A percentile compares a stretch with the other conserved stretches of the same genome.
Conservation (phyloP, 73 alveolate species). For the Symbiodinium pilosum region DNA sequence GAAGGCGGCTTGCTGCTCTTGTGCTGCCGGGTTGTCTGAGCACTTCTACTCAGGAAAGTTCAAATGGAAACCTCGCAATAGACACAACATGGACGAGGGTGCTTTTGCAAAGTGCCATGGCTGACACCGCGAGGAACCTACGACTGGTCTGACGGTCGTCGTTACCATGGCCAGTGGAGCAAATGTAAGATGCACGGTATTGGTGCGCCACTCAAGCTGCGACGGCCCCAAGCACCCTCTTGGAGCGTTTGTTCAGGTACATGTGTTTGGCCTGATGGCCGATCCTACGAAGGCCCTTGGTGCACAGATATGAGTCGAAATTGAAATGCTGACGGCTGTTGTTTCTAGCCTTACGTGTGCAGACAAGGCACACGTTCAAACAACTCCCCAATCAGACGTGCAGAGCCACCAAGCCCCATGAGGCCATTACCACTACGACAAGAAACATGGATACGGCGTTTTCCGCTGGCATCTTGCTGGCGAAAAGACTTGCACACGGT, state of each 20-base stretch:
- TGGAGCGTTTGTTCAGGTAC: slow-evolving; percentile 96
- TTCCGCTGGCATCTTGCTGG: slow-evolving; percentile 28
- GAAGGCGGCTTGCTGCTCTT: slow-evolving; percentile 85
- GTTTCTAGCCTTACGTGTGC: too few relatives aligned
- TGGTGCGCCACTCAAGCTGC: not conserved
- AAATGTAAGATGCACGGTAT: slow-evolving; percentile 94
- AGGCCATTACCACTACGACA: slow-evolving; percentile 23
- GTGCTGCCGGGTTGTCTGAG: too few relatives aligned
- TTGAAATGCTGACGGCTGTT: too few relatives aligned
- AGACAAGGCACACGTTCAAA: too few relatives aligned
- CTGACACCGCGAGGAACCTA: slow-evolving; percentile 74
- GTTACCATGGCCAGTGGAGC: slow-evolving; percentile 95
- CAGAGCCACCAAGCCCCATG: not conserved
- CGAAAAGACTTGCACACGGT: not conserved
- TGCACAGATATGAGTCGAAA: not conserved
- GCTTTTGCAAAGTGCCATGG: too few relatives aligned
- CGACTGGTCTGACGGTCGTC: slow-evolving; percentile 96
- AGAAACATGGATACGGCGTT: slow-evolving; percentile 36
- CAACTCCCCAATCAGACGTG: too few relatives aligned
- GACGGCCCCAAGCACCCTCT: slow-evolving; percentile 95
- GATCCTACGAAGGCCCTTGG: slow-evolving; percentile 90
- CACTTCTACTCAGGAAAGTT: too few relatives aligned
- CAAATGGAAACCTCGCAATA: too few relatives aligned
- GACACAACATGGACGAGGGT: too few relatives aligned
- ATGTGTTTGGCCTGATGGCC: slow-evolving; percentile 95